Base-by-base conservation (phyloP, 2,329 filamentous ascomycete genomes). In the Chalaropsis thielavioides region DNA sequence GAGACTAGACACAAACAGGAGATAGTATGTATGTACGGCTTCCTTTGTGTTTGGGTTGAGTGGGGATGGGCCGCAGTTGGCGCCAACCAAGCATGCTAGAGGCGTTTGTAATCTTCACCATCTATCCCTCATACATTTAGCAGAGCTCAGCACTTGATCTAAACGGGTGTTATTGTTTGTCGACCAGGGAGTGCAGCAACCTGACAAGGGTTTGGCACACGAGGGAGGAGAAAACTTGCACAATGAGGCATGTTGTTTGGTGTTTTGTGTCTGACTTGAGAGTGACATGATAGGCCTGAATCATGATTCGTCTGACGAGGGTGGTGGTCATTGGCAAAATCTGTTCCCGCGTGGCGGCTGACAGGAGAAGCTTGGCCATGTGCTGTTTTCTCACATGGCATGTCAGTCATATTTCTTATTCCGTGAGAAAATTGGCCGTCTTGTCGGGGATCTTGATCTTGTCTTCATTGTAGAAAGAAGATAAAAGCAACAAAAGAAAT, bases 1-100 rank as follows among this genome's bases (percentile, higher is more conserved):
- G 24, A 24, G 46, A 10, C 54, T 17, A 38, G 54, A 8, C 13
- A 17, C n/a, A 19, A 19, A 35, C 3, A 17, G 15, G 27, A 58
- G 17, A 58, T 58, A 35, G 15, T 46, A 58, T 10, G 24, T n/a
- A n/a, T n/a, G n/a, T n/a, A n/a, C n/a, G 54, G 15, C 54, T 38
- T 58, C 54, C 54, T 58, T 58, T 58, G 54, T 58, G 54, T 58
- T 58, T 58, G 54, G 54, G 24, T 10, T 38, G 24, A 7, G 54
- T 58, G 54, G 54, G 31, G 54, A 58, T 58, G 54, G 27, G 13
- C 35, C 38, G 54, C 31, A 38, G 31, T 58, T 31, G 31, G 27
- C 11, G 54, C 31, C 24, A 35, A 38, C 54, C 54, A 11, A 19
- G 43, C 6, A 46, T 5, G 43, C n/a, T 46, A 19, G 15, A n/a